Conservation (phyloP, 495 filamentous ascomycete species). For the Parathielavia hyrcaniae region DNA sequence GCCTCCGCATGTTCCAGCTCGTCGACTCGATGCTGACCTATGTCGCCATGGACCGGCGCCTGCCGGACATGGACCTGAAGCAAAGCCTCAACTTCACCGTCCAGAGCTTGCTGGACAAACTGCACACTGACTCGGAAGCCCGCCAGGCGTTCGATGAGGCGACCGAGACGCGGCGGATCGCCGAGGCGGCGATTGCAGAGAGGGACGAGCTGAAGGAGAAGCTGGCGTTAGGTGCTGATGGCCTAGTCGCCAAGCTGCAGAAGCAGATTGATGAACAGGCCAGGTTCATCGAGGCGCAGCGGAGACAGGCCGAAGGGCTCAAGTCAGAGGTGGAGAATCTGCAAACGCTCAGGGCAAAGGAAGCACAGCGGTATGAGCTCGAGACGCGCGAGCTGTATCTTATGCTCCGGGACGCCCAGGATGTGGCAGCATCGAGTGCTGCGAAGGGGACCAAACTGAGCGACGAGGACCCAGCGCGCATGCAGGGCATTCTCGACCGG, state of each 20-base stretch:
- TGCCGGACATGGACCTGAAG: slow-evolving; percentile 96
- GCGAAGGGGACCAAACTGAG: slow-evolving; percentile 59
- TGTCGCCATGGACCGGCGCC: slow-evolving; percentile 92
- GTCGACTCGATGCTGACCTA: slow-evolving; percentile 98
- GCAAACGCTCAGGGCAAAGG: slow-evolving; percentile 79
- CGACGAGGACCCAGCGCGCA: slow-evolving; percentile 62
- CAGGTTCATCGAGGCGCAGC: slow-evolving; percentile 80
- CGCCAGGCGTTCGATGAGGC: slow-evolving; percentile 87
- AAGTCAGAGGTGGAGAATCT: slow-evolving; percentile 86
- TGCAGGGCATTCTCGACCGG: slow-evolving; percentile 88
- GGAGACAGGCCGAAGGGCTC: slow-evolving; percentile 74
- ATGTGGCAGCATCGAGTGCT: slow-evolving; percentile 81
- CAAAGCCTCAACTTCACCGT: slow-evolving; percentile 97
- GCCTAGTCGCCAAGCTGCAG: slow-evolving; percentile 86
- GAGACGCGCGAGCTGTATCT: slow-evolving; percentile 96
- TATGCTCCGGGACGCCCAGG: slow-evolving; percentile 96
- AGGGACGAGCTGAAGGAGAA: slow-evolving; percentile 94
- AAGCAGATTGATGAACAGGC: slow-evolving; percentile 88
- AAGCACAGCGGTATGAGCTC: slow-evolving; percentile 88
- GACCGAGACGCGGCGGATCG: slow-evolving; percentile 78
- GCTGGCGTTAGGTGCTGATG: slow-evolving; percentile 87
- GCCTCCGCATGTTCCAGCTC: slow-evolving; percentile 93
- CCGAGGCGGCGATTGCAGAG: slow-evolving; percentile 91
- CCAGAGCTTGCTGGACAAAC: slow-evolving; percentile 85
- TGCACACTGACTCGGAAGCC: slow-evolving; percentile 94